A percentile compares a stretch with the other conserved stretches of the same genome.
These are phyloP conservation scores for Ophiosphaerella narmari DNA, from an alignment of 2,329 filamentous ascomycete species.

Conservation along the genomic window DNA sequence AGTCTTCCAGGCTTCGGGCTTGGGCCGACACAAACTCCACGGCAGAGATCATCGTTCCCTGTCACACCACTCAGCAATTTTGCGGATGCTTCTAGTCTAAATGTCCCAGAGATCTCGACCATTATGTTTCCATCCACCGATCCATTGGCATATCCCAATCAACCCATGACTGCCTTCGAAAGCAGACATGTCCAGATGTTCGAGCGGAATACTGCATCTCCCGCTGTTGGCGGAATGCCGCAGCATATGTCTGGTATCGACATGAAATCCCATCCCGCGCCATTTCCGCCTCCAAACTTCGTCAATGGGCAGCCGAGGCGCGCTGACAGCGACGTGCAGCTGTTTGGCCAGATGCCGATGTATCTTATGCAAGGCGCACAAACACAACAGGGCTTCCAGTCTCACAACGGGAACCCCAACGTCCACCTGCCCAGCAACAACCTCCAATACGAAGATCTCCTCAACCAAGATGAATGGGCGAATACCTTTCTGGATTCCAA, in stretches of 20 bases:
- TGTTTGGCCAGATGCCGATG: conserved; percentile 71
- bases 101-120: conserved; percentile 66
- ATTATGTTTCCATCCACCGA: conserved; percentile 83
- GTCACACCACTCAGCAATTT: conserved; percentile 37
- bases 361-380: conserved; percentile 65
- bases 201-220: conserved; percentile 27
- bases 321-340: conserved; percentile 71
- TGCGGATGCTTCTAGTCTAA: conserved; percentile 38
- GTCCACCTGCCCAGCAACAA: conserved; percentile 27
- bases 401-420: conserved; percentile 25
- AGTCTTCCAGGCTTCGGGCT: conserved; percentile 34
- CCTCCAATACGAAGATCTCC: conserved; percentile 45
- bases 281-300: conserved; percentile 26
- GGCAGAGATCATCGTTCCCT: conserved; percentile 37
- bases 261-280: conserved; percentile 30
- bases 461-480: conserved; percentile 48
- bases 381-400: conserved; percentile 29
- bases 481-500: conserved; percentile 45
- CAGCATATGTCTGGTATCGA: conserved; percentile 31
- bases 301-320: conserved; percentile 20
- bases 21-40: conserved; percentile 22
- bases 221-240: conserved; percentile 18
- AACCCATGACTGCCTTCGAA: conserved; percentile 67
- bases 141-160: conserved; percentile 79
- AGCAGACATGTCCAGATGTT: conserved; percentile 45